Percentiles rank a stretch among this genome's conserved stretches.
These are phyloP conservation scores for Colletotrichum chrysophilum DNA, from an alignment of 2,329 filamentous ascomycete genomes.

Conservation along the genomic window DNA sequence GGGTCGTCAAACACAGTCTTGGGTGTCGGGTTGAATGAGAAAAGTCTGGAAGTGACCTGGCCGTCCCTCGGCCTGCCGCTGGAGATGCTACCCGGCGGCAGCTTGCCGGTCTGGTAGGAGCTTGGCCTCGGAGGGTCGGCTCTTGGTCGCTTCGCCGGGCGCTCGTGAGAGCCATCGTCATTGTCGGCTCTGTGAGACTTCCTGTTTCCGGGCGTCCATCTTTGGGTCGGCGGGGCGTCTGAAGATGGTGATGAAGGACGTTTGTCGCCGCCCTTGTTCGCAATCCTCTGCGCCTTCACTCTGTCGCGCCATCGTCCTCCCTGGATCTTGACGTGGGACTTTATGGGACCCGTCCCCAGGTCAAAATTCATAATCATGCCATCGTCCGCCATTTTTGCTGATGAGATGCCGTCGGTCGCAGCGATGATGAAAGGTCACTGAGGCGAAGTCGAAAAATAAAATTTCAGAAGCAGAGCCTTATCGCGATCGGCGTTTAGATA, in stretches of 20 bases:
- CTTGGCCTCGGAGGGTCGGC: constrained; percentile 32
- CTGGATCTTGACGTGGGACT: constrained; percentile 71
- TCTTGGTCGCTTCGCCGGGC: constrained; percentile 53
- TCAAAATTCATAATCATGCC: constrained; percentile 95
- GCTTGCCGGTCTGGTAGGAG: constrained; percentile 39
- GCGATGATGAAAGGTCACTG: background rate
- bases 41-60: constrained; percentile 87
- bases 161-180: constrained; percentile 30
- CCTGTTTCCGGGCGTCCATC: constrained; percentile 11
- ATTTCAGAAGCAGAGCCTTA: constrained; percentile 16
- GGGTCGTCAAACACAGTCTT: constrained; percentile 64
- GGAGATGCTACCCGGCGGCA: constrained; percentile 37
- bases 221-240: constrained; percentile 17
- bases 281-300: constrained; percentile 75
- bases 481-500: constrained; percentile 19
- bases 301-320: constrained; percentile 95
- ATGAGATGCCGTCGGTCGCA: background rate
- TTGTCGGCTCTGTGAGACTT: constrained; percentile 27
- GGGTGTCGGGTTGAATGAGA: constrained; percentile 84
- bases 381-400: constrained; percentile 81
- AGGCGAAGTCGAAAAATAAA: background rate
- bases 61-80: constrained; percentile 30
- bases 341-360: constrained; percentile 69
- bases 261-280: constrained; percentile 31
- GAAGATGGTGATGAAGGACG: constrained; percentile 31